Evolutionary conservation across 1,284 basidiomycete species (phyloP).

Genomic region (Ganoderma lucidum): DNA sequence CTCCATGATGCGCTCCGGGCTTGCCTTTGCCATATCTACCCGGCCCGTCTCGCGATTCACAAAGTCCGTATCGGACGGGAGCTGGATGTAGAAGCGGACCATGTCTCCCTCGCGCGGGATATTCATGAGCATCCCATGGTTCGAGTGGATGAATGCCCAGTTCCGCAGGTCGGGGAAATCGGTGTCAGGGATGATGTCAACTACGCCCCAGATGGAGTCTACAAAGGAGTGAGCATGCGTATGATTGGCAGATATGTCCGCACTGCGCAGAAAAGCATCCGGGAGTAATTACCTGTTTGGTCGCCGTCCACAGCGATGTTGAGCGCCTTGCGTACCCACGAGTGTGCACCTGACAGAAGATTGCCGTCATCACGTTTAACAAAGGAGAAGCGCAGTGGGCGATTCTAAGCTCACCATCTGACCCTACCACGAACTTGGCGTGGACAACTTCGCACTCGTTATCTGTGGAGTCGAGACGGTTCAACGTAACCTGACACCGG

Average conservation of each 20-base stretch:
- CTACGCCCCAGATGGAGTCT: slow-evolving; percentile 83
- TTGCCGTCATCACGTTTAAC: background rate
- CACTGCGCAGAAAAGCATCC: background rate
- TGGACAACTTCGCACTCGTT: slow-evolving; percentile 51
- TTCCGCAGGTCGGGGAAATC: slow-evolving; percentile 87
- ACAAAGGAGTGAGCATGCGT: background rate
- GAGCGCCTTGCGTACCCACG: slow-evolving; percentile 79
- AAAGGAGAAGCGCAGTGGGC: background rate
- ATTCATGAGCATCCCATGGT: slow-evolving; percentile 66
- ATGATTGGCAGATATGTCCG: background rate
- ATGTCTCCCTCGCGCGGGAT: slow-evolving; percentile 80
- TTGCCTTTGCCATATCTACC: slow-evolving; percentile 67
- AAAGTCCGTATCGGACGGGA: slow-evolving; percentile 62
- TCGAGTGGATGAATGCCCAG: slow-evolving; percentile 66
- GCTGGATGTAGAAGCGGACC: slow-evolving; percentile 83
- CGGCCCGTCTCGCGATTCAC: slow-evolving; percentile 59
- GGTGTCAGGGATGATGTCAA: slow-evolving; percentile 75
- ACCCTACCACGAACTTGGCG: slow-evolving; percentile 63
- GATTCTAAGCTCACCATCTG: slow-evolving; percentile 50
- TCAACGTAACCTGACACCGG: slow-evolving; percentile 45
- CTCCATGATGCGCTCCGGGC: slow-evolving; percentile 68
- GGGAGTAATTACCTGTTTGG: slow-evolving; percentile 58
- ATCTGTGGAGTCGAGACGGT: slow-evolving; percentile 40
- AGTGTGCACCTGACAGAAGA: slow-evolving; percentile 65
- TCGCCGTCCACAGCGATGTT: slow-evolving; percentile 81